phyloP scores from a whole-genome alignment of 352 stramenopile genomes.

The Phytophthora pinifolia region DNA sequence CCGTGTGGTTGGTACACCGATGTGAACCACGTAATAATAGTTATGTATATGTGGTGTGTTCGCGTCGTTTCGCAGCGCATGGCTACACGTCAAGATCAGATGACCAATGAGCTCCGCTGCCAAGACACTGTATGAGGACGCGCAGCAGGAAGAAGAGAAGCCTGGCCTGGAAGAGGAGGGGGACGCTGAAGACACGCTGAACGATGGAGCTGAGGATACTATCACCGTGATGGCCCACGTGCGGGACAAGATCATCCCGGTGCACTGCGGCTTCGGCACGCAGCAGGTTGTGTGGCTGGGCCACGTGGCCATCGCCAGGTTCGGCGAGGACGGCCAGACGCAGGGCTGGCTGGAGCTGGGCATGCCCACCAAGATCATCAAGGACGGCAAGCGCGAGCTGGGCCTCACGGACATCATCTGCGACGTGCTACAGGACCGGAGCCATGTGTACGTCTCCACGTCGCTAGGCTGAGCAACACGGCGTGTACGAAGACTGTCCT shows the following conservation, averaged over 20 bases:
- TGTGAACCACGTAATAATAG: background rate
- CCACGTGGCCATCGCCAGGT: slow-evolving; percentile 69
- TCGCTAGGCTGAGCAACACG: slow-evolving; percentile 34
- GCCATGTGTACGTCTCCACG: slow-evolving; percentile 67
- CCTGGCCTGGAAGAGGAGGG: too few species aligned
- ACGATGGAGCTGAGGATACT: slow-evolving; percentile 56
- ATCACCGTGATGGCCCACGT: slow-evolving; percentile 68
- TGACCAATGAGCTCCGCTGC: too few species aligned
- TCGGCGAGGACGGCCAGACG: slow-evolving; percentile 44
- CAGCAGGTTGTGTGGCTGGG: slow-evolving; percentile 75
- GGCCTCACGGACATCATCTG: slow-evolving; percentile 60
- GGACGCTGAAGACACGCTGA: slow-evolving; percentile 19
- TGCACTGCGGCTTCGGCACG: slow-evolving; percentile 71
- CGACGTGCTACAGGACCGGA: slow-evolving; percentile 57
- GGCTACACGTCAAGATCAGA: too few species aligned
- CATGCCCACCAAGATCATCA: slow-evolving; percentile 42
- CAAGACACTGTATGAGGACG: too few species aligned
- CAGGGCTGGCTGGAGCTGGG: slow-evolving; percentile 59
- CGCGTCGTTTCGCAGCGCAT: too few species aligned
- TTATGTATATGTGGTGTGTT: background rate
- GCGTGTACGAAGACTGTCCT: too few species aligned
- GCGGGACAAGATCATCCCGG: slow-evolving; percentile 69
- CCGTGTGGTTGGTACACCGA: background rate
- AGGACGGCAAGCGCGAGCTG: slow-evolving; percentile 50
- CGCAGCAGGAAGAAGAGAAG: too few species aligned